Evolutionary conservation across 2,329 filamentous ascomycete genomes (phyloP).

Genomic region (Fusarium tanahbumbuense): DNA sequence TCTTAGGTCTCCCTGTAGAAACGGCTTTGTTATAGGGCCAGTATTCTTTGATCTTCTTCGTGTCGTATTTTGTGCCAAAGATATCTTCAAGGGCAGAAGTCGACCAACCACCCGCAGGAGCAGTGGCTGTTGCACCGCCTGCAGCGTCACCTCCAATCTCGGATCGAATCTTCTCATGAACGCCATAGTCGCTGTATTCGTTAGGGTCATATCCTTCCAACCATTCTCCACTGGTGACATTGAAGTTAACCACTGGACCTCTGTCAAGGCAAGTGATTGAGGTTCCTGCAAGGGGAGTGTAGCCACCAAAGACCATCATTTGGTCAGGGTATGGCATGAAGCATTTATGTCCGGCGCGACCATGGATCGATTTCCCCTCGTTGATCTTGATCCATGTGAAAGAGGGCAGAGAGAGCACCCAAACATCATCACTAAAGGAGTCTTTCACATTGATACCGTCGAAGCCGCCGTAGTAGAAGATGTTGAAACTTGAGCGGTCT

Average conservation of each 20-base stretch:
- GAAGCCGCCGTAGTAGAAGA: conserved; percentile 88
- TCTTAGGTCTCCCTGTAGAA: conserved; percentile 32
- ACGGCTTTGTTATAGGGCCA: conserved; percentile 67
- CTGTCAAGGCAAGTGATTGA: conserved; percentile 60
- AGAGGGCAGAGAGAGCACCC: conserved; percentile 82
- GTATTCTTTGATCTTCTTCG: conserved; percentile 66
- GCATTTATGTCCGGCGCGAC: conserved; percentile 79
- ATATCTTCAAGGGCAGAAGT: conserved; percentile 60
- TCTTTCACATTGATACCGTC: conserved; percentile 58
- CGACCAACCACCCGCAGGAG: conserved; percentile 70
- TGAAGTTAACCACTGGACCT: conserved; percentile 74
- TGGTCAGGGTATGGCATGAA: conserved; percentile 81
- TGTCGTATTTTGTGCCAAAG: conserved; percentile 67
- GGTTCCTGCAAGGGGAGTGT: conserved; percentile 51
- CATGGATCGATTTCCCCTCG: conserved; percentile 62
- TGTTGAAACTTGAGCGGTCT: conserved; percentile 80
- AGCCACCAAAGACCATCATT: conserved; percentile 83
- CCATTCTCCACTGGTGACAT: conserved; percentile 77
- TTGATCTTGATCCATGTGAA: conserved; percentile 78
- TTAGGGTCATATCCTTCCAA: conserved; percentile 75
- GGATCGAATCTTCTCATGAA: conserved; percentile 71
- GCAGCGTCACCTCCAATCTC: conserved; percentile 74
- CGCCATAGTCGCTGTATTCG: conserved; percentile 72
- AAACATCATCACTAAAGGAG: conserved; percentile 74
- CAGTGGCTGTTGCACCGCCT: conserved; percentile 77